phyloP scores from a whole-genome alignment of 176 grass and related monocot genomes.

The Pharus latifolius region DNA sequence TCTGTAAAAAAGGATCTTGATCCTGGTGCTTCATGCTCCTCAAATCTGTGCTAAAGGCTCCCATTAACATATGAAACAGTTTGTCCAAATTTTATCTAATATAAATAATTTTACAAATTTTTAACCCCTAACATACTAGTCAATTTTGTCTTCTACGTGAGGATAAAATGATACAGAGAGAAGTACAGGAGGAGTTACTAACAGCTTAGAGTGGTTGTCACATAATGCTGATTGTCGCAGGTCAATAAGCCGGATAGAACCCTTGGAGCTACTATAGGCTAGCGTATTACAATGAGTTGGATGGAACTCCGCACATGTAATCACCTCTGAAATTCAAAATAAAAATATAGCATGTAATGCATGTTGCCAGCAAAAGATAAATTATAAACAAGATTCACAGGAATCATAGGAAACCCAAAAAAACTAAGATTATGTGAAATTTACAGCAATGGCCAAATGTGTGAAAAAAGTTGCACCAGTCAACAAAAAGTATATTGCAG shows the following conservation, averaged over 20 bases:
- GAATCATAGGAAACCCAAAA: slow-evolving; percentile 3
- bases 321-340: slow-evolving; percentile 74
- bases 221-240: slow-evolving; percentile 83
- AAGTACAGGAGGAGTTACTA: slow-evolving; percentile 36
- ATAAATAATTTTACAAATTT: slow-evolving; percentile 4
- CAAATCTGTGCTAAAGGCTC: slow-evolving; percentile 43
- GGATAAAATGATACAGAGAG: slow-evolving; percentile 14
- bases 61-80: slow-evolving; percentile 1
- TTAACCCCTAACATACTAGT: background rate
- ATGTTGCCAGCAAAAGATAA: background rate
- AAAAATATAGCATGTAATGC: slow-evolving; percentile 25
- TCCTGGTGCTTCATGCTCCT: slow-evolving; percentile 77
- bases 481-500: slow-evolving; percentile 6
- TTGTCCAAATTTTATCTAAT: background rate
- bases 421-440: background rate
- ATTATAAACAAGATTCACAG: background rate
- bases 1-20: slow-evolving; percentile 88
- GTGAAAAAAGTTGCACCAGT: background rate
- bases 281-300: slow-evolving; percentile 78
- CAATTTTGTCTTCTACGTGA: slow-evolving; percentile 6
- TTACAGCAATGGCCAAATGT: slow-evolving; percentile 9
- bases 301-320: slow-evolving; percentile 91
- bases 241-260: slow-evolving; percentile 86
- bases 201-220: slow-evolving; percentile 84
- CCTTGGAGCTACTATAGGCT: slow-evolving; percentile 94